phyloP scores from a whole-genome alignment of 805 yeast genomes.

The Pichia nanzhaoensis region DNA sequence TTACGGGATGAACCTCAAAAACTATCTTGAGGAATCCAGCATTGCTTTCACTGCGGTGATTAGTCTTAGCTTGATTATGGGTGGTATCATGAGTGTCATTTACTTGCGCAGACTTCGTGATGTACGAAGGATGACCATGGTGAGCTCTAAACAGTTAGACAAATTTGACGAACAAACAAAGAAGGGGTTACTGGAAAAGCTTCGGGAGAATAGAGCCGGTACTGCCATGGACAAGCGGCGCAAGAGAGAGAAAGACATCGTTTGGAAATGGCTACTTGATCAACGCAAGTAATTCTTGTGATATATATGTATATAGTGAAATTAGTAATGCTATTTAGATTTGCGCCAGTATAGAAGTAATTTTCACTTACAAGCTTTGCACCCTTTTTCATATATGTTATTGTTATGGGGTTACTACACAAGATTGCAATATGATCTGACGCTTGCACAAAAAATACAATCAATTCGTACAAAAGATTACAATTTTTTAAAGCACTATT shows the following conservation, averaged over 20 bases:
- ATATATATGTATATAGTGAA: not conserved
- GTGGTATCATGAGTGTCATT: slow-evolving; percentile 44
- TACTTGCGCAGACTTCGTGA: slow-evolving; percentile 51
- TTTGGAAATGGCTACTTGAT: slow-evolving; percentile 51
- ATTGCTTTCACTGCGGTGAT: slow-evolving; percentile 59
- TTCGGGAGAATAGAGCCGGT: slow-evolving; percentile 4
- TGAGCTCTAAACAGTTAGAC: slow-evolving; percentile 29
- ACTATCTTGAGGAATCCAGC: slow-evolving; percentile 64
- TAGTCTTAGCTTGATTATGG: slow-evolving; percentile 44
- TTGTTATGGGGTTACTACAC: no score
- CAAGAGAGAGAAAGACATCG: slow-evolving; percentile 34
- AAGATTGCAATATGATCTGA: no score
- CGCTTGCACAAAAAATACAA: no score
- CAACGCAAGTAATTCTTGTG: slow-evolving; percentile 27
- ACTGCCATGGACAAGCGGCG: not conserved
- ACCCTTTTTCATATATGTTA: no score
- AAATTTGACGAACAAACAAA: slow-evolving; percentile 24
- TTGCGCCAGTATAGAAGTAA: no score
- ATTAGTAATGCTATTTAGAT: no score
- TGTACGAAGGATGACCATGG: slow-evolving; percentile 65
- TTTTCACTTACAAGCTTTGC: no score
- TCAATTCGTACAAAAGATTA: no score
- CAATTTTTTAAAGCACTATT: no score
- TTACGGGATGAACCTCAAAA: slow-evolving; percentile 81
- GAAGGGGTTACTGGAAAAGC: slow-evolving; percentile 10